A percentile compares a stretch with the other conserved stretches of the same genome.
These are phyloP conservation scores for Pichia deserticola DNA, from an alignment of 805 yeast genomes.

Conservation along the genomic window DNA sequence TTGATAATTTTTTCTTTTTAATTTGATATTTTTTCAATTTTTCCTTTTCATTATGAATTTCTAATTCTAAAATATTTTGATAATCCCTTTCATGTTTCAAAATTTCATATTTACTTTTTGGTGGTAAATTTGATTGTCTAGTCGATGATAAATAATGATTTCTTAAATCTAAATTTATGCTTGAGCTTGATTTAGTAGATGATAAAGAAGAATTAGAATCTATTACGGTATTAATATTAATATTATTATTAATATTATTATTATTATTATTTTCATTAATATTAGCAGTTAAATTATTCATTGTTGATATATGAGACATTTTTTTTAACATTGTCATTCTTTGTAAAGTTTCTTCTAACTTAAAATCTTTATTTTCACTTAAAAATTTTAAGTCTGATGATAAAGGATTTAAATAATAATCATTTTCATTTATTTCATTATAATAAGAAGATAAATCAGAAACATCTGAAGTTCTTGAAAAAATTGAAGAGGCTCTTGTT, in stretches of 20 bases:
- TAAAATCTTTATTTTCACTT: slow-evolving; percentile 26
- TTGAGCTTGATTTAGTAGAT: background rate
- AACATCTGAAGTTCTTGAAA: slow-evolving; percentile 30
- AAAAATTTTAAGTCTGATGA: slow-evolving; percentile 32
- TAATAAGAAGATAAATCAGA: slow-evolving; percentile 20
- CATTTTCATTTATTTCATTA: slow-evolving; percentile 4
- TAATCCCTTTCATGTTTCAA: slow-evolving; percentile 48
- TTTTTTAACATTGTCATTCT: slow-evolving; percentile 26
- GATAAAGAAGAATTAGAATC: background rate
- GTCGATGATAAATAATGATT: slow-evolving; percentile 36
- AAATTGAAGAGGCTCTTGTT: slow-evolving; percentile 40
- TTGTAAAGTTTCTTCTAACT: slow-evolving; percentile 32
- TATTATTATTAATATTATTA: too few species aligned
- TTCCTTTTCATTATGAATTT: slow-evolving; percentile 33
- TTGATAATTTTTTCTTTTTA: slow-evolving; percentile 27
- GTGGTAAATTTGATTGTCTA: slow-evolving; percentile 61
- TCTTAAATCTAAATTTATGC: background rate
- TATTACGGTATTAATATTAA: background rate
- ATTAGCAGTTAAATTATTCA: background rate
- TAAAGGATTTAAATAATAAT: slow-evolving; percentile 16
- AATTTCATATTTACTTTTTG: slow-evolving; percentile 49
- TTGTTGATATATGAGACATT: slow-evolving; percentile 8
- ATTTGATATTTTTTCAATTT: slow-evolving; percentile 26
- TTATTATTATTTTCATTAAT: too few species aligned
- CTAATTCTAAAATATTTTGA: slow-evolving; percentile 35